Evolutionary conservation across 495 filamentous ascomycete species (phyloP).

Genomic region (Trichoderma erinaceum): DNA sequence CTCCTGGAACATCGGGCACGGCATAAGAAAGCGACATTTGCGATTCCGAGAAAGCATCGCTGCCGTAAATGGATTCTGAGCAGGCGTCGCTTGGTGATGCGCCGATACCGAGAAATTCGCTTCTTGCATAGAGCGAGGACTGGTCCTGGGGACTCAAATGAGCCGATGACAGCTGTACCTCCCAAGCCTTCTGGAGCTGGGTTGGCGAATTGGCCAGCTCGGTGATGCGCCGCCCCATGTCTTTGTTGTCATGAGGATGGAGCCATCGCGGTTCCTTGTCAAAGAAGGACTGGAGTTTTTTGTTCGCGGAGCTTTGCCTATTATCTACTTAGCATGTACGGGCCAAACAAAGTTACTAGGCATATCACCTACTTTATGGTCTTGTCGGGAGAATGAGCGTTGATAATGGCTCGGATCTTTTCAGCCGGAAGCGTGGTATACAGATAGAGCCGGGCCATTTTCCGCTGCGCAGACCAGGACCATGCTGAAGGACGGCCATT

Average conservation of each 20-base stretch:
- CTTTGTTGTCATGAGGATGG: slow-evolving; percentile 37
- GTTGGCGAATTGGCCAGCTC: slow-evolving; percentile 23
- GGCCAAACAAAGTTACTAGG: too few species aligned
- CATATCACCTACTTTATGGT: slow-evolving; percentile 22
- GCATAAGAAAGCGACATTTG: neutral
- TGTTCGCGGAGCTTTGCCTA: slow-evolving; percentile 45
- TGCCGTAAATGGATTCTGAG: neutral
- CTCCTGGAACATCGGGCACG: neutral
- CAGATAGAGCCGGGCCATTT: slow-evolving; percentile 39
- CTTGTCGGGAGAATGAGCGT: slow-evolving; percentile 17
- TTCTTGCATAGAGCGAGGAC: neutral
- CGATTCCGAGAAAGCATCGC: neutral
- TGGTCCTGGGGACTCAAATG: neutral
- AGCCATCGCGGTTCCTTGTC: slow-evolving; percentile 44
- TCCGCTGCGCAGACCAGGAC: slow-evolving; percentile 38
- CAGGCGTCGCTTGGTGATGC: neutral
- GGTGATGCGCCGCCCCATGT: slow-evolving; percentile 35
- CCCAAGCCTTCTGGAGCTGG: neutral
- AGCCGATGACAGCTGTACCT: neutral
- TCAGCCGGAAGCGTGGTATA: slow-evolving; percentile 39
- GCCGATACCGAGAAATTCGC: neutral
- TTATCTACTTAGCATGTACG: neutral
- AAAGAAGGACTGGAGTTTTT: slow-evolving; percentile 40
- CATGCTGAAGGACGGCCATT: slow-evolving; percentile 42
- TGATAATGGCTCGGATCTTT: slow-evolving; percentile 26